Evolutionary conservation across 805 yeast species (phyloP), one percentile per base, ranked within the genome.

Genomic region (Cyberlindnera subsufficiens): DNA sequence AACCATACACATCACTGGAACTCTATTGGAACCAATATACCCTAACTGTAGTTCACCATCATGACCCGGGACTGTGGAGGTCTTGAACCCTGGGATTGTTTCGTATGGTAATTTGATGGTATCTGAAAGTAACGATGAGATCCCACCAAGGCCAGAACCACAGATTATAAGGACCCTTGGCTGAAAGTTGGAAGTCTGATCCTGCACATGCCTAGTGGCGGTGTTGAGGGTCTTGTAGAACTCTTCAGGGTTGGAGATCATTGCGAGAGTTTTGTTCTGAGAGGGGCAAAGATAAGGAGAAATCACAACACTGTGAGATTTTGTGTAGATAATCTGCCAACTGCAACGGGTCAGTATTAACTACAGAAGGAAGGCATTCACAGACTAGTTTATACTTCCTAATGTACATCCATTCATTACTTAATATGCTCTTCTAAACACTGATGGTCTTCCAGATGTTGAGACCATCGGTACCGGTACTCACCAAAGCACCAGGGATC

Each of bases 371-470:
- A 9, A 4, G 6, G 27, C 27, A 22, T 11, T 9, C 10, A 22
- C 27, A 22, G 10, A 6, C 27, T 4, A 22, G 11, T 22, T 22
- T 22, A 22, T 22, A 6, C 27, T 22, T 22, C 27, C 27, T 22
- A 22, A 22, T 22, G 15, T 31, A 16, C 16, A 16, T 15, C 35
- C 17, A 32, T 34, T 35, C 37, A 35, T 35, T 35, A 35, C 11
- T 22, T 22, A 22, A 13, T n/a, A 29, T 35, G 30, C 15, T 9
- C 25, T n/a, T 19, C 56, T 72, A 90, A 33, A 91, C 96, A 62
- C 96, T 85, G 58, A 93, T 93, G 16, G 97, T 91, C 71, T 93
- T 93, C 97, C 97, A 93, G 33, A 91, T 70, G 58, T 86, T 86
- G 62, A 93, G 72, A 32, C 99, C 99, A 58, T 91, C 97, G 31